Base-by-base conservation (phyloP, 1,139 yeast genomes). In the Magnusiomyces sp. region DNA sequence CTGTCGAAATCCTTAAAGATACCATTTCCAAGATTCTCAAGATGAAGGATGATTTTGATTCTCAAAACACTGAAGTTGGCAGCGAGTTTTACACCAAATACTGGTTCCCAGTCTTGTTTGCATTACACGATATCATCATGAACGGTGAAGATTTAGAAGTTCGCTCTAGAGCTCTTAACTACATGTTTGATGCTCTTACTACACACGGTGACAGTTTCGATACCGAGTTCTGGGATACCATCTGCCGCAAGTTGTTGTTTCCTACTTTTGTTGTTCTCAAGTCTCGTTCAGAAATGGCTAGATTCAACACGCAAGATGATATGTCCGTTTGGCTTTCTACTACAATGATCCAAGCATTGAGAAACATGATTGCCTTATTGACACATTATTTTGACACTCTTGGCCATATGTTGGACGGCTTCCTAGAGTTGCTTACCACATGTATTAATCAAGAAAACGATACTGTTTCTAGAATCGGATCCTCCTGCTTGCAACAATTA, bases 371-470 rank as follows among this genome's bases (percentile, higher is more conserved):
- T 58, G 81, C 86, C 0, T 71, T 94, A 53, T 83, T 90, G 61
- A 78, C 90, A 0, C 85, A 82, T 56, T 90, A 85, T 66, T 92
- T 88, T 65, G 83, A 76, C 36, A 76, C 81, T 1, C 75, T 92
- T 61, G 81, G 81, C 56, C 73, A 77, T 42, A 79, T 85, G 77
- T 72, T 92, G 50, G 84, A 79, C 54, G 94, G 88, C 1, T 88
- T 84, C 63, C 72, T 94, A 67, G 81, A 80, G 40, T 73, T 94
- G 51, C 69, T 94, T 50, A 81, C 81, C 2, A 82, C 92, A 7
- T 94, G 98, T 68, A 87, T 92, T 48, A 88, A 96, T 61, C 98
- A 92, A 67, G 97, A 90, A 60, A 92, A 92, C 64, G 98, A 92
- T 61, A 89, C 97, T 0, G 90, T 94, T 59, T 95, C 97, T 0